Percentiles rank a stretch among this genome's conserved stretches.
Evolutionary conservation across 306 rosid genomes (phyloP).

Genomic region (Medicago arabica): DNA sequence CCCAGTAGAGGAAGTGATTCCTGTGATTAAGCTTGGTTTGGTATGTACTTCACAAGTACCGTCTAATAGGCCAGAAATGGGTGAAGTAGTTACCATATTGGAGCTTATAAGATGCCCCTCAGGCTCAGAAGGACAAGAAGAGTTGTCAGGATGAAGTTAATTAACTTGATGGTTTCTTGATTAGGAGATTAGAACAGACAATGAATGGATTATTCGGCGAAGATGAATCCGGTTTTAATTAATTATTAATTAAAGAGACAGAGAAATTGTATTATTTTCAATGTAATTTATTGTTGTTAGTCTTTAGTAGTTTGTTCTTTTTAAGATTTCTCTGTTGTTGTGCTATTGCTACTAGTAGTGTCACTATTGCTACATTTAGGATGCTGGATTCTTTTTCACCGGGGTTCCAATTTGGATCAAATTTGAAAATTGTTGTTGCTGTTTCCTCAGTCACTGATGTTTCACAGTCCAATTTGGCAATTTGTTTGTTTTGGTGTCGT

Average conservation of each 20-base stretch:
- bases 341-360: constrained; percentile 32
- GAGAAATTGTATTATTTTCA: constrained; percentile 20
- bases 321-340: constrained; percentile 59
- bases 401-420: constrained; percentile 63
- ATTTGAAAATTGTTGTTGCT: constrained; percentile 49
- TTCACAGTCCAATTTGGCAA: constrained; percentile 30
- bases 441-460: constrained; percentile 44
- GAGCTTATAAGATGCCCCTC: constrained; percentile 96
- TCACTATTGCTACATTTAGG: constrained; percentile 38
- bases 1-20: constrained; percentile 92
- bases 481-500: constrained; percentile 39
- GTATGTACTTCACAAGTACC: constrained; percentile 99
- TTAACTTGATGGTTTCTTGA: constrained; percentile 43
- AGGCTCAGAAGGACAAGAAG: constrained; percentile 95
- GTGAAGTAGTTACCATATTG: constrained; percentile 94
- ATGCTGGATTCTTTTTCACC: constrained; percentile 98
- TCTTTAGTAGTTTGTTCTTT: constrained; percentile 49
- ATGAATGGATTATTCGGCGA: constrained; percentile 71
- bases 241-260: constrained; percentile 33
- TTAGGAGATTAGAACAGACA: constrained; percentile 49
- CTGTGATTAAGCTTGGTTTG: constrained; percentile 88
- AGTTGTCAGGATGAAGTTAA: constrained; percentile 59
- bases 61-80: constrained; percentile 97
- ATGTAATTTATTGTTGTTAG: constrained; percentile 41
- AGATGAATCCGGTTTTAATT: constrained; percentile 88